A percentile compares a stretch with the other conserved stretches of the same genome.
These are phyloP conservation scores for Adenanthera pavonina DNA, from an alignment of 306 rosid species.

Conservation along the genomic window DNA sequence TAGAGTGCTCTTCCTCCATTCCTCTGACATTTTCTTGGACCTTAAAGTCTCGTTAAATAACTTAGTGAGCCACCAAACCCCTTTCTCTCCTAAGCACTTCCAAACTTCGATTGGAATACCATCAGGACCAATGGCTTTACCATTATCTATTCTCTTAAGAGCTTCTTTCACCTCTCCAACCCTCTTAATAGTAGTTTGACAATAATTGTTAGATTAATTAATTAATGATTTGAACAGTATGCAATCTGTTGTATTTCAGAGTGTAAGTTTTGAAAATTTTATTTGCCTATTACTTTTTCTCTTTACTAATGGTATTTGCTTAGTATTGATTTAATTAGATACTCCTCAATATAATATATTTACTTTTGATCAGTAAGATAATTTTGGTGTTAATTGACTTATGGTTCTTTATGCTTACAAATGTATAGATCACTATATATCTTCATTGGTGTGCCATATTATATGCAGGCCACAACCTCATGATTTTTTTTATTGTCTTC, in stretches of 20 bases:
- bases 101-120: too few species aligned
- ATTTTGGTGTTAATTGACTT: slow-evolving; percentile 3
- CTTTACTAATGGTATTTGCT: slow-evolving; percentile 31
- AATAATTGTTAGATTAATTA: slow-evolving; percentile 10
- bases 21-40: too few species aligned
- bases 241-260: not conserved
- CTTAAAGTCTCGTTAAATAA: too few species aligned
- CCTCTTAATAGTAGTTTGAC: too few species aligned
- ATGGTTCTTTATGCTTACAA: not conserved
- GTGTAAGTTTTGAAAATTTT: not conserved
- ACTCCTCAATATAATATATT: not conserved
- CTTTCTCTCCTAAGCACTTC: too few species aligned
- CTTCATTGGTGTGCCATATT: not conserved
- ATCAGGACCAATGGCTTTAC: too few species aligned
- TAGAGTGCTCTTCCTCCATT: too few species aligned
- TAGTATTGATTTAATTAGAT: slow-evolving; percentile 17
- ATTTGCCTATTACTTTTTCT: slow-evolving; percentile 9
- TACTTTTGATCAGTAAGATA: not conserved
- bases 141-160: too few species aligned
- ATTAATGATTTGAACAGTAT: slow-evolving; percentile 6
- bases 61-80: too few species aligned
- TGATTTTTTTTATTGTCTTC: not conserved
- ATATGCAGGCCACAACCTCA: not conserved
- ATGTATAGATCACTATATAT: not conserved
- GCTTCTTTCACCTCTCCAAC: too few species aligned